Base-by-base conservation (phyloP, 169 alveolate genomes). In the Theileria luwenshuni region DNA sequence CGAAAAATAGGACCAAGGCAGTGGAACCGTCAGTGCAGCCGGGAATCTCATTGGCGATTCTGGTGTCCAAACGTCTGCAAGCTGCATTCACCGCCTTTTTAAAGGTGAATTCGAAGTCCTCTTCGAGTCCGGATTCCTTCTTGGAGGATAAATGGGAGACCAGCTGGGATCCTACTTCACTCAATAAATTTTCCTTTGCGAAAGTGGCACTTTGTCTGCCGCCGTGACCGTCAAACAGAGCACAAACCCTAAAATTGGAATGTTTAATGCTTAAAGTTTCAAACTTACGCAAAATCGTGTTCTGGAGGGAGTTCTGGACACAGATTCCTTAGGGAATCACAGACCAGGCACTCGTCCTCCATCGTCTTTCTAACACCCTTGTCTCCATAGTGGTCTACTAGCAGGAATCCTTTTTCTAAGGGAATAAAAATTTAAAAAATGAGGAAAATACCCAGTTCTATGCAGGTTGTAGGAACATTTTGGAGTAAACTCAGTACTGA, bases 1-100 rank as follows among this genome's bases (percentile, higher is more conserved):
- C 73, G 47, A 92, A 43, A 59, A 92, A 77, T 30, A 86, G 56
- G 54, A 92, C 71, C 25, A 92, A 83, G 30, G 93, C 93, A 25
- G 95, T 92, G 75, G 92, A 91, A n/a, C 95, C 95, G 41, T 92
- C 95, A 27, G 45, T 56, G 25, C 84, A 80, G 10, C 62, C 86
- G 10, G 0, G 38, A 25, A 83, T 45, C 12, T 74, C 90, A 30
- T 65, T 77, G 1, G 90, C 81, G 71, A 84, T 84, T 32, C 84
- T 45, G 5, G 67, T 33, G 76, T 83, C 83, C 41, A 84, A 56
- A 25, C 85, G 73, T n/a, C 38, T 27, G 43, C 89, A 74, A 27
- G 83, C 83, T n/a, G 74, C 69, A 41, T 72, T 83, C 21, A 68
- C 61, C 30, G 86, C 10, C 81, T 76, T 69, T 30, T 33, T 56